Base-by-base conservation (phyloP, 1,139 yeast species). In the Saccharomycopsis hybrid region DNA sequence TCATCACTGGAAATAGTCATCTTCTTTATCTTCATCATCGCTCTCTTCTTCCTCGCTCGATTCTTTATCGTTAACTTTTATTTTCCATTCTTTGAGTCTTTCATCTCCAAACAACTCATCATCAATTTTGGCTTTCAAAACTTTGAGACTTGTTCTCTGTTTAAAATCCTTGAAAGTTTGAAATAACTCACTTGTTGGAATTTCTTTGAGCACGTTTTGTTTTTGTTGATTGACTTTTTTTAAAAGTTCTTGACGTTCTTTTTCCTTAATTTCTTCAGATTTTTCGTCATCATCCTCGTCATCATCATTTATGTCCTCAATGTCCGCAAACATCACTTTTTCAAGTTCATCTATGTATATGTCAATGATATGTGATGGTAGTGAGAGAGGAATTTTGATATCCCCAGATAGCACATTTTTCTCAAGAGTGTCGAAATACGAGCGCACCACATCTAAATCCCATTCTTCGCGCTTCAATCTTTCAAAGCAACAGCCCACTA, bases 331-430 rank as follows among this genome's bases (percentile, higher is more conserved):
- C 51, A 84, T 63, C 7, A 83, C 77, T 55, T 75, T 74, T 60
- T 84, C 95, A 57, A 92, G 70, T 66, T 92, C 98, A 60, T 90
- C 97, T 43, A 86, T 65, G 62, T 78, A 82, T 18, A 92, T 79
- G 67, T 92, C 98, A 57, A 86, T 76, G 49, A 92, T 67, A 67
- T 92, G 98, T 65, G 85, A 79, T 35, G 96, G 82, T 49, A 92
- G 74, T 29, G 95, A 95, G 57, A 76, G 77, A 44, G 95, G 84
- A 40, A 82, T 72, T 57, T 76, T 73, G 47, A 66, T 66, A 51
- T 76, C 78, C 13, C 85, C 86, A 56, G 82, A 74, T 51, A 84
- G 69, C 1, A 76, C 72, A 40, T 66, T 57, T 25, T 65, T 63
- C 32, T 63, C 63, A 59, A 81, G 64, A 36, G 72, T 69, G 32